These are phyloP conservation scores for Cystobasidium slooffiae DNA, from an alignment of 1,284 basidiomycete genomes.

Conservation along the genomic window DNA sequence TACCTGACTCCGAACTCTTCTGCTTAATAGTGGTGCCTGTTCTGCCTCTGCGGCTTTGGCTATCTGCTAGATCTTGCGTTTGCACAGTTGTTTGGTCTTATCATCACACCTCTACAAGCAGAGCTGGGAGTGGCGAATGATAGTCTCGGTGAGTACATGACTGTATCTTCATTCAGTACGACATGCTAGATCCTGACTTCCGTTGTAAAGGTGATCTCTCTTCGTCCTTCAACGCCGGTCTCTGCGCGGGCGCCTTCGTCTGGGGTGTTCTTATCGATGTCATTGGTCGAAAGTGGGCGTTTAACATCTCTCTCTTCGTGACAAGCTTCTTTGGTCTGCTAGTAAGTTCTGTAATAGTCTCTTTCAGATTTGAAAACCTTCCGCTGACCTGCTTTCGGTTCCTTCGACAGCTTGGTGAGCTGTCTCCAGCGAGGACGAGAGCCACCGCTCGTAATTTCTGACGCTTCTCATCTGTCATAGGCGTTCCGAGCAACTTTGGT, in stretches of 20 bases:
- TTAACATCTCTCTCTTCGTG: conserved; percentile 67
- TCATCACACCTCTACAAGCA: conserved; percentile 40
- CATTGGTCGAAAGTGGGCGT: conserved; percentile 63
- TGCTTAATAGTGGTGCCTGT: conserved; percentile 67
- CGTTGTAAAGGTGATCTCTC: conserved; percentile 63
- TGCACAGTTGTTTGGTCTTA: conserved; percentile 51
- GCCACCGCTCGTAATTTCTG: not conserved
- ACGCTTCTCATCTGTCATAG: not conserved
- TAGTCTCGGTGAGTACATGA: conserved; percentile 7
- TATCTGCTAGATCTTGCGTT: conserved; percentile 51
- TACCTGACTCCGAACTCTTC: conserved; percentile 44
- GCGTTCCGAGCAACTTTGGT: conserved; percentile 20
- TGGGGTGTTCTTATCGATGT: conserved; percentile 60
- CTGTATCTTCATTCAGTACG: not conserved
- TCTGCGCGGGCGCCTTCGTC: conserved; percentile 59
- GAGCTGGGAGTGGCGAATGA: conserved; percentile 27
- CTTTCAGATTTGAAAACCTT: not conserved
- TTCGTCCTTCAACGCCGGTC: conserved; percentile 66
- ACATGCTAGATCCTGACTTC: not conserved
- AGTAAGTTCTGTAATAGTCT: conserved; percentile 5
- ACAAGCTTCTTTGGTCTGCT: conserved; percentile 53
- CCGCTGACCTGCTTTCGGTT: not conserved
- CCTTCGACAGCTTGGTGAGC: not conserved
- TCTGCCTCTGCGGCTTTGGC: conserved; percentile 60
- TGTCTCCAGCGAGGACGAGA: no score